Conservation (phyloP, 495 filamentous ascomycete species). For the Jackrogersella multiformis region DNA sequence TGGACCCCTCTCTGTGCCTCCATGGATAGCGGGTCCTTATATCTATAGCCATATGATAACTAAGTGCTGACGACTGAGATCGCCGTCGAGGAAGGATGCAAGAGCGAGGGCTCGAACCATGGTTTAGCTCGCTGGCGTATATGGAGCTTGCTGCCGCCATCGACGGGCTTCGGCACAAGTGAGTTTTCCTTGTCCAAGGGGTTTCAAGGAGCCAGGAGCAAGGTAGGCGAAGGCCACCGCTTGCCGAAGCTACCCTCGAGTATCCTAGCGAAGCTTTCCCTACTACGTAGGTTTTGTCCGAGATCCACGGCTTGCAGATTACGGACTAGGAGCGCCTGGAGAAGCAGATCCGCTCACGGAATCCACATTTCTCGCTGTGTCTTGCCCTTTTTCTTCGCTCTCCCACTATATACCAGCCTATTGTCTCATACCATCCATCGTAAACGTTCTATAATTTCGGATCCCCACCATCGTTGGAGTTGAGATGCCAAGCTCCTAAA, state of each 20-base stretch:
- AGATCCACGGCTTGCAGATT: conserved; percentile 23
- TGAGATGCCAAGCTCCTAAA: conserved; percentile 29
- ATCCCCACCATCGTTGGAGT: conserved; percentile 18
- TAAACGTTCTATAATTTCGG: not conserved
- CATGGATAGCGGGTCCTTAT: not conserved
- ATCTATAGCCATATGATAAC: not conserved
- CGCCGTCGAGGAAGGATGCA: conserved; percentile 14
- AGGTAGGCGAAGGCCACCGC: too few relatives aligned
- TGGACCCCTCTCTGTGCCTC: not conserved
- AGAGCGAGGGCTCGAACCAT: conserved; percentile 8
- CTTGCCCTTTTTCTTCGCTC: not conserved
- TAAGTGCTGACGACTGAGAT: conserved; percentile 21
- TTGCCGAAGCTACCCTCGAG: too few relatives aligned
- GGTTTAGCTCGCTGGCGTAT: not conserved
- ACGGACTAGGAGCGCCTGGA: conserved; percentile 11
- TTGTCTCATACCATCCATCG: not conserved
- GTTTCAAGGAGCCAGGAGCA: not conserved
- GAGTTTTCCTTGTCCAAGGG: not conserved
- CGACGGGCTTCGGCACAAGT: not conserved
- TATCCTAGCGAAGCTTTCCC: too few relatives aligned
- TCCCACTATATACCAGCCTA: not conserved
- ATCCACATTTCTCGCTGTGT: not conserved
- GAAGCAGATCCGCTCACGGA: conserved; percentile 7
- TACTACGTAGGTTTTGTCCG: not conserved
- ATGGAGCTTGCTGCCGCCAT: not conserved